A percentile compares a stretch with the other conserved stretches of the same genome.
These are phyloP conservation scores for Paulownia fortunei DNA, from an alignment of 257 asterid species.

Conservation along the genomic window DNA sequence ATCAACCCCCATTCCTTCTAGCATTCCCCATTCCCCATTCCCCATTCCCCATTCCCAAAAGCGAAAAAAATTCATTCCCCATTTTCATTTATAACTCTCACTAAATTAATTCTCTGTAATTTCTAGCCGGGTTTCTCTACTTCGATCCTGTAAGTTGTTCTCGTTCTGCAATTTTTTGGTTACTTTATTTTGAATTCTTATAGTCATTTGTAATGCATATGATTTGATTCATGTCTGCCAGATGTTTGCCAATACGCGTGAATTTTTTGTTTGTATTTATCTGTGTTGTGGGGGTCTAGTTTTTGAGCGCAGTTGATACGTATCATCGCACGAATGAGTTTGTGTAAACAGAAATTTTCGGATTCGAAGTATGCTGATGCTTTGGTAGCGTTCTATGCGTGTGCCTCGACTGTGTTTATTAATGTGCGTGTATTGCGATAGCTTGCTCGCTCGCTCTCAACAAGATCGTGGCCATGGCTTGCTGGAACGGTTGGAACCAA, in stretches of 20 bases:
- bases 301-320: conserved; percentile 3
- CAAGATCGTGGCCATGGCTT: not conserved
- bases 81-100: not conserved
- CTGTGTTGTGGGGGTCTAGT: not conserved
- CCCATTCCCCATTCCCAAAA: not conserved
- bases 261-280: not conserved
- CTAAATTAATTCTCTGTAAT: not conserved
- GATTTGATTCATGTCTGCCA: conserved; percentile 26
- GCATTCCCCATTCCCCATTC: conserved; percentile 3
- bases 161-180: conserved; percentile 1
- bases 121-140: not conserved
- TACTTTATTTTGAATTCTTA: conserved; percentile 7
- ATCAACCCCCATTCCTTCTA: conserved; percentile 21
- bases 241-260: conserved; percentile 26
- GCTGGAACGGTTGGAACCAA: not conserved
- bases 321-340: conserved; percentile 21
- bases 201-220: not conserved
- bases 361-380: conserved; percentile 8
- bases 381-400: not conserved
- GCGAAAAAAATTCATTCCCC: not conserved
- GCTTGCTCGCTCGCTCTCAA: not conserved
- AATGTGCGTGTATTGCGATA: not conserved
- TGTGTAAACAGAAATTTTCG: conserved; percentile 1
- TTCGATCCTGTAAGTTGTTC: conserved; percentile 37
- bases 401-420: not conserved